These are phyloP conservation scores for Cladorrhinum sp. DNA, from an alignment of 2,329 filamentous ascomycete species.

Conservation along the genomic window DNA sequence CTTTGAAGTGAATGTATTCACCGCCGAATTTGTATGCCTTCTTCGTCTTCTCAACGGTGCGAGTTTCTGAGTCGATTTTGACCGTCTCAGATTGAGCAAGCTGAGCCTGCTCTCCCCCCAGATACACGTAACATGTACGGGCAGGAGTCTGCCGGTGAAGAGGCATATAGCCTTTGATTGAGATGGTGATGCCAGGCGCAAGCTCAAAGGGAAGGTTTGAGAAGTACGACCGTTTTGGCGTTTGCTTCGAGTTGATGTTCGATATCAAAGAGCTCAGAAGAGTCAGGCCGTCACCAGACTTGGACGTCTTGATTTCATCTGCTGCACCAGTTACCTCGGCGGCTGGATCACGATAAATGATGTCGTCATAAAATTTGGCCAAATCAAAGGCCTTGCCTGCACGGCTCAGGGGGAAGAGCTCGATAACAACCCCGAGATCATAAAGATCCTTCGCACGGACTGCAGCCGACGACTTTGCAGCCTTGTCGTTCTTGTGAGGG, in stretches of 20 bases:
- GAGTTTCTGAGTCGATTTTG: conserved; percentile 73
- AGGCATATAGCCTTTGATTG: conserved; percentile 89
- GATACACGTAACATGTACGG: conserved; percentile 82
- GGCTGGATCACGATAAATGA: conserved; percentile 77
- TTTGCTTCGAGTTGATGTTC: conserved; percentile 87
- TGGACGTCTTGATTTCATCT: conserved; percentile 59
- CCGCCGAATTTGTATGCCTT: conserved; percentile 97
- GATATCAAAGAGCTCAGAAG: conserved; percentile 77
- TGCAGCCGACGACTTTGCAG: conserved; percentile 69
- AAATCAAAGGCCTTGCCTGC: conserved; percentile 71
- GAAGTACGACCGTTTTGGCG: conserved; percentile 81
- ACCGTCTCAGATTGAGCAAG: conserved; percentile 73
- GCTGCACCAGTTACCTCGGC: conserved; percentile 62
- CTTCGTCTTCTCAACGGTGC: conserved; percentile 75
- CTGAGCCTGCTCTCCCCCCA: conserved; percentile 80
- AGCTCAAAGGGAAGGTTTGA: conserved; percentile 84
- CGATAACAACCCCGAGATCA: conserved; percentile 86
- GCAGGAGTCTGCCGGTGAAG: conserved; percentile 80
- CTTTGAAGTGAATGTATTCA: conserved; percentile 80
- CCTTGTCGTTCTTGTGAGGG: conserved; percentile 72
- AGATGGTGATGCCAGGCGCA: conserved; percentile 78
- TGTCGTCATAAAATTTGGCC: conserved; percentile 90
- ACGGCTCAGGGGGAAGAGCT: conserved; percentile 84
- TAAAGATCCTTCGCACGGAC: conserved; percentile 93
- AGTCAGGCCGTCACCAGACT: conserved; percentile 71